phyloP scores from a whole-genome alignment of 1,139 yeast genomes.

The Sugiyamaella xylanicola region DNA sequence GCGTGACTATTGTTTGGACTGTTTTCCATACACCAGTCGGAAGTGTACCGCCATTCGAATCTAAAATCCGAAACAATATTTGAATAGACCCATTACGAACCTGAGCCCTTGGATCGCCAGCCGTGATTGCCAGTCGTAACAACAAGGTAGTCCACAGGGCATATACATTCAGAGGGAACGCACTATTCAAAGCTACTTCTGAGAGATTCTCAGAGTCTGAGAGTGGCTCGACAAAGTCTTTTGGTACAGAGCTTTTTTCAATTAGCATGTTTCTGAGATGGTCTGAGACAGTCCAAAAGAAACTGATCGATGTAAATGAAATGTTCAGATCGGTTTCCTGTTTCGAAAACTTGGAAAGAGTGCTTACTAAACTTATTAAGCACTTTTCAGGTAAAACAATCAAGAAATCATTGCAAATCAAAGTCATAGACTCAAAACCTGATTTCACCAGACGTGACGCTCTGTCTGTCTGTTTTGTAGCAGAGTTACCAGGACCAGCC shows the following conservation, averaged over 20 bases:
- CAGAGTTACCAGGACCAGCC: slow-evolving; percentile 35
- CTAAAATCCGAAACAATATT: slow-evolving; percentile 81
- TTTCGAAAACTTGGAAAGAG: slow-evolving; percentile 67
- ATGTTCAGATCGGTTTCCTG: slow-evolving; percentile 78
- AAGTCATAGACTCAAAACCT: slow-evolving; percentile 77
- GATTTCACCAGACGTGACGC: slow-evolving; percentile 50
- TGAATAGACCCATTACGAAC: slow-evolving; percentile 89
- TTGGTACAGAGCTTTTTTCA: slow-evolving; percentile 20
- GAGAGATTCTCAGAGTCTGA: slow-evolving; percentile 23
- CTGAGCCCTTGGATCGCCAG: slow-evolving; percentile 68
- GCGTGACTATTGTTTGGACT: slow-evolving; percentile 42
- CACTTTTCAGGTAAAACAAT: slow-evolving; percentile 63
- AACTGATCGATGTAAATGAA: slow-evolving; percentile 86
- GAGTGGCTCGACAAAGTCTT: slow-evolving; percentile 29
- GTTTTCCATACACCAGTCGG: slow-evolving; percentile 46
- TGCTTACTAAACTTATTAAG: slow-evolving; percentile 65
- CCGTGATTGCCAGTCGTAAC: slow-evolving; percentile 60
- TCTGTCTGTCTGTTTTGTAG: slow-evolving; percentile 22
- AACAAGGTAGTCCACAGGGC: slow-evolving; percentile 67
- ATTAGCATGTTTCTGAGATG: slow-evolving; percentile 49
- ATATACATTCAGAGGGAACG: slow-evolving; percentile 24
- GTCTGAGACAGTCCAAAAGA: slow-evolving; percentile 90
- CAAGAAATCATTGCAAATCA: slow-evolving; percentile 82
- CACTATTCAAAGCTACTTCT: slow-evolving; percentile 16
- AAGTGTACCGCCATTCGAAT: slow-evolving; percentile 66